Evolutionary conservation across 345 rosid species (phyloP).

Genomic region (Linum usitatissimum): DNA sequence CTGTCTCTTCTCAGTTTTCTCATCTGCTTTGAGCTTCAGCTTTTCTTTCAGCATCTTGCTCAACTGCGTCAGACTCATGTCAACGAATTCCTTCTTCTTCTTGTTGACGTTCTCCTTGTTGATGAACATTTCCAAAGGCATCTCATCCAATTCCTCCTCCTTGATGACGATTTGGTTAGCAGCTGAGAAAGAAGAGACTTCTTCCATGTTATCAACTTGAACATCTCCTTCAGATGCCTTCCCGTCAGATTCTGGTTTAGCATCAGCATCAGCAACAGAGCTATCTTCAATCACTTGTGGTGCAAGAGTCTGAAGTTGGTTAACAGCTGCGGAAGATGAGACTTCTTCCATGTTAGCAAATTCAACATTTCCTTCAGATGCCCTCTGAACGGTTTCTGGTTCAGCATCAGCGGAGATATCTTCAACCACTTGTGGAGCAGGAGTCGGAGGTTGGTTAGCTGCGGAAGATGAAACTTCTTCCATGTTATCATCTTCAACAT

Average conservation of each 20-base stretch:
- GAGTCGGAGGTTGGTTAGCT: not conserved
- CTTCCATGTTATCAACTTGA: not conserved
- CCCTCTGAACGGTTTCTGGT: too few relatives aligned
- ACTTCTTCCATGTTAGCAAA: not conserved
- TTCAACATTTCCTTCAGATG: not conserved
- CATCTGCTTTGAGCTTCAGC: conserved; percentile 17
- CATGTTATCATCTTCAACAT: not conserved
- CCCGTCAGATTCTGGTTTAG: too few relatives aligned
- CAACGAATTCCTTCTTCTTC: conserved; percentile 14
- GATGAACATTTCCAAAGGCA: not conserved
- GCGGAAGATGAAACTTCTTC: not conserved
- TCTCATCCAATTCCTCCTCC: not conserved
- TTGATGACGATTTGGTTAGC: too few relatives aligned
- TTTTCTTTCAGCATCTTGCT: conserved; percentile 30
- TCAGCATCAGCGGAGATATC: too few relatives aligned
- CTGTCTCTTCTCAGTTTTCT: conserved; percentile 16
- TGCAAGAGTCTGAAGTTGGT: not conserved
- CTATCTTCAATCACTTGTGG: not conserved
- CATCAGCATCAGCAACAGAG: too few relatives aligned
- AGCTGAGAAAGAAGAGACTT: not conserved
- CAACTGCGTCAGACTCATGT: conserved; percentile 36
- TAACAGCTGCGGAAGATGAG: not conserved
- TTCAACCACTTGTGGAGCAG: not conserved
- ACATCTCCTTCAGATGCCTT: not conserved
- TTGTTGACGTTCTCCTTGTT: conserved; percentile 30